These are phyloP conservation scores for Colletotrichum neosansevieriae DNA, from an alignment of 2,329 filamentous ascomycete genomes.

Conservation along the genomic window DNA sequence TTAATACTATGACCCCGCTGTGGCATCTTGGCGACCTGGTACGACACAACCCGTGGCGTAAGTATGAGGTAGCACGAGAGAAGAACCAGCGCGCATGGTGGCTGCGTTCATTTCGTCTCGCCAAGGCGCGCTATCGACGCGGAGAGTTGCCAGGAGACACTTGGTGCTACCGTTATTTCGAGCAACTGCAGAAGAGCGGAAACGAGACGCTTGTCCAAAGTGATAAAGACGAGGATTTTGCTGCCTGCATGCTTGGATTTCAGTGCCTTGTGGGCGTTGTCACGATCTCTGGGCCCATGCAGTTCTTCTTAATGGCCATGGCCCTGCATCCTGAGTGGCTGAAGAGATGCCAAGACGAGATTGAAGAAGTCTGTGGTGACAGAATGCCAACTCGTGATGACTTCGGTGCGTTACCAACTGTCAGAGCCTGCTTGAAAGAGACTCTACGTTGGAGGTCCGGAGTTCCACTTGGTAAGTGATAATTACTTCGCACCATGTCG, in stretches of 20 bases:
- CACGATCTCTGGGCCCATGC: conserved; percentile 61
- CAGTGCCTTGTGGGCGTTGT: conserved; percentile 64
- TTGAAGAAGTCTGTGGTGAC: conserved; percentile 67
- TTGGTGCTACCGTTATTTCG: conserved; percentile 63
- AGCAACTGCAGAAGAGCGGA: conserved; percentile 54
- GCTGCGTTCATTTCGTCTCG: conserved; percentile 55
- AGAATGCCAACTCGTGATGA: conserved; percentile 64
- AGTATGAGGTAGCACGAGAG: conserved; percentile 58
- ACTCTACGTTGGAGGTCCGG: conserved; percentile 69
- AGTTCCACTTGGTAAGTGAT: conserved; percentile 60
- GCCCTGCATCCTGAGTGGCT: conserved; percentile 65
- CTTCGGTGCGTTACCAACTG: conserved; percentile 62
- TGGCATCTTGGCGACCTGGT: conserved; percentile 58
- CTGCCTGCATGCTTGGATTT: conserved; percentile 64
- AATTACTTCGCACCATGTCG: not conserved
- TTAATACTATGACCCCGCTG: conserved; percentile 62
- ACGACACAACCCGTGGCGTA: conserved; percentile 60
- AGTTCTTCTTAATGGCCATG: conserved; percentile 67
- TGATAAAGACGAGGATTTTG: conserved; percentile 58
- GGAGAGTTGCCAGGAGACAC: conserved; percentile 59
- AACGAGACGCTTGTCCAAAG: conserved; percentile 55
- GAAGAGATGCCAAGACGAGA: conserved; percentile 65
- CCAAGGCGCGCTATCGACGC: conserved; percentile 54
- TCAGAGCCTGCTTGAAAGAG: conserved; percentile 69
- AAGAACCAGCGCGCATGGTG: conserved; percentile 59